A percentile compares a stretch with the other conserved stretches of the same genome.
phyloP scores from a whole-genome alignment of 2,329 filamentous ascomycete species.

The Hansfordia pulvinata region DNA sequence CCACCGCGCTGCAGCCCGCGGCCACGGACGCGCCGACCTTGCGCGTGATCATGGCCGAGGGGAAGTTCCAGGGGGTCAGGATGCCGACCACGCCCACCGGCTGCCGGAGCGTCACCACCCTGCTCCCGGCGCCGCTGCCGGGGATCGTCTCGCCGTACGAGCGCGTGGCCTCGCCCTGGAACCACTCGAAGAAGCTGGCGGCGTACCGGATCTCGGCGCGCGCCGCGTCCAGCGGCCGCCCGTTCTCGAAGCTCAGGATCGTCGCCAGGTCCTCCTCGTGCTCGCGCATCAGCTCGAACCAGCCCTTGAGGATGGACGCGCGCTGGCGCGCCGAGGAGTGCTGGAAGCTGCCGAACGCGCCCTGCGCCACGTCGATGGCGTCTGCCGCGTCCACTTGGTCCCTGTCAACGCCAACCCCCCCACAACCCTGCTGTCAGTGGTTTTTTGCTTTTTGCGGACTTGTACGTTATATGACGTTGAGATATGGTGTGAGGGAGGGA shows the following conservation, averaged over 20 bases:
- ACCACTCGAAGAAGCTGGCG: conserved; percentile 49
- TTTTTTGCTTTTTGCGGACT: no score
- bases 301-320: background rate
- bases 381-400: no score
- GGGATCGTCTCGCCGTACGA: conserved; percentile 48
- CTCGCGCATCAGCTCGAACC: background rate
- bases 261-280: conserved; percentile 19
- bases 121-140: conserved; percentile 41
- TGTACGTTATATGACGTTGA: no score
- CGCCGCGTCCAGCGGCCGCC: conserved; percentile 49
- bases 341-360: background rate
- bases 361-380: no score
- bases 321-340: background rate
- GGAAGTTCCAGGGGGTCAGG: conserved; percentile 56
- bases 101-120: conserved; percentile 49
- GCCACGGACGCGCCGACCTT: conserved; percentile 32
- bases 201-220: conserved; percentile 45
- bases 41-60: conserved; percentile 35
- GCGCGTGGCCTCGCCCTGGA: conserved; percentile 45
- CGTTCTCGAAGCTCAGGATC: conserved; percentile 57
- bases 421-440: no score
- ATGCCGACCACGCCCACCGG: conserved; percentile 51
- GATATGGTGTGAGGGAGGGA: no score
- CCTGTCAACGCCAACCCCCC: no score
- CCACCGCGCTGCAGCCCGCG: conserved; percentile 22